phyloP scores from a whole-genome alignment of 2,329 filamentous ascomycete species.

The Penicillium polonicum region DNA sequence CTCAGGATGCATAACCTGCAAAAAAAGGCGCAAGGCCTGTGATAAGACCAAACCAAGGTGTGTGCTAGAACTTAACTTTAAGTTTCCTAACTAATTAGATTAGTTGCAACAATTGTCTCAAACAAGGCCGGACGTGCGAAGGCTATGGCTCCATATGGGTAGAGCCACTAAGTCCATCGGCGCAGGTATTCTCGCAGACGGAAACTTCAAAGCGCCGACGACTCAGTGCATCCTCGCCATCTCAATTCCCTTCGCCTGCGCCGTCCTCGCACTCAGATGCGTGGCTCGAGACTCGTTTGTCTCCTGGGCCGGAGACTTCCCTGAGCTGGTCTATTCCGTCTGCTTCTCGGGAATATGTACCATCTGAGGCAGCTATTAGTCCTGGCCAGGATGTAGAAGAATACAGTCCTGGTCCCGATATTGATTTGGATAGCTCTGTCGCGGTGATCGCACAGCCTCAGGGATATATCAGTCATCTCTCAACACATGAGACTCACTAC shows the following conservation, averaged over 20 bases:
- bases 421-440: background rate
- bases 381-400: background rate
- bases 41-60: conserved; percentile 41
- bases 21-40: conserved; percentile 39
- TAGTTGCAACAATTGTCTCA: conserved; percentile 33
- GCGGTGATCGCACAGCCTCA: conserved; percentile 17
- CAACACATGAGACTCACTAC: conserved; percentile 35
- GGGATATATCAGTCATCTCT: conserved; percentile 28
- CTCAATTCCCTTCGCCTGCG: conserved; percentile 12
- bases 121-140: conserved; percentile 37
- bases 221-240: conserved; percentile 20
- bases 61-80: background rate
- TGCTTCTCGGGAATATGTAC: conserved; percentile 4
- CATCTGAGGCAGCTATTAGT: background rate
- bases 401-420: background rate
- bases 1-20: conserved; percentile 43
- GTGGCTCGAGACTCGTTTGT: conserved; percentile 13
- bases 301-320: conserved; percentile 8
- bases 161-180: conserved; percentile 34
- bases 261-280: conserved; percentile 14
- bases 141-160: conserved; percentile 41
- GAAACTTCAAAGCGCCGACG: conserved; percentile 22
- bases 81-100: background rate
- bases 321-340: conserved; percentile 6
- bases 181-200: conserved; percentile 29